Evolutionary conservation across 2,329 filamentous ascomycete species (phyloP), one percentile per base, ranked within the genome.

Genomic region (Claviceps sp.): DNA sequence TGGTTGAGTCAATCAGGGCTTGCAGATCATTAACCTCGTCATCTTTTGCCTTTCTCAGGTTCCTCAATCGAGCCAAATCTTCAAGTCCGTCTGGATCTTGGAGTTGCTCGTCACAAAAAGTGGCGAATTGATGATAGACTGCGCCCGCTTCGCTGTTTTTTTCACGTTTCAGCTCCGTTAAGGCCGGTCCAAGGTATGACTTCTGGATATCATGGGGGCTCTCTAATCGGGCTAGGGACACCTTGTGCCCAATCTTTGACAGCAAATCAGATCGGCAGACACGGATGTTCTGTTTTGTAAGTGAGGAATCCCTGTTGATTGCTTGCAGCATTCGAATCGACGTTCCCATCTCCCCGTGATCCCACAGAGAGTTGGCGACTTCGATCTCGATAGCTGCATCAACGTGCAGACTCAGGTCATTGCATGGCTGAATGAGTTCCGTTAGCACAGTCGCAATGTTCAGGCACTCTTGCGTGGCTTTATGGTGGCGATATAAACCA

Each of bases 91-190:
- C 89, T 1, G 85, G 79, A 61, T 91, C 91, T 60, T 95, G 87
- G 10, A 98, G 74, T 64, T 98, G 93, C 61, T 89, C 83, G 64
- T 98, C 91, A 61, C 94, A 98, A 64, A 98, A 98, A 50, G 83
- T 79, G 26, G 94, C 93, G 65, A 97, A 97, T 60, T 95, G 88
- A 64, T 96, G 89, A 61, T 89, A 96, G 1, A 97, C 93, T 58
- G 88, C 78, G 1, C 90, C 89, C 2, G 90, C 87, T 55, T 91
- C 87, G 45, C 77, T 74, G 1, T 82, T 76, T 5, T 70, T 76
- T 46, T 78, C 77, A 1, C 82, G 82, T 59, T 81, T 85, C 7
- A 98, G 73, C 62, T 94, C 87, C 58, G 82, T 83, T 30, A 97
- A 81, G 0, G 93, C 90, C 22, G 88, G 87, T 51, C 85, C 79